Evolutionary conservation across 371 early-diverging fungal species (phyloP).

Genomic region (Rhizopus delemar): DNA sequence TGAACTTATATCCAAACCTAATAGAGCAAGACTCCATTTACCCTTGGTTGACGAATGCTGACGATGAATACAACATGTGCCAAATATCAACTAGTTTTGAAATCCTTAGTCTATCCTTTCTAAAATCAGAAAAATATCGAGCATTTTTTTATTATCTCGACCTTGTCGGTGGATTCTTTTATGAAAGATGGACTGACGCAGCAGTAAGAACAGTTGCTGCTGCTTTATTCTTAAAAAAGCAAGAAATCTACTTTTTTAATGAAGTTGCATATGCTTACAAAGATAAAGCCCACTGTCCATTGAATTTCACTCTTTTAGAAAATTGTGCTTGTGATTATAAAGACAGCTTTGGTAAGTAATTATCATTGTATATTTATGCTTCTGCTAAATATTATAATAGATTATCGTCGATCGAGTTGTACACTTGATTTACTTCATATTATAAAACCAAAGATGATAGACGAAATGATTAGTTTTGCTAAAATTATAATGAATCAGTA

Average conservation of each 20-base stretch:
- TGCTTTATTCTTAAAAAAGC: conserved; percentile 73
- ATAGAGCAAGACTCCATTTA: conserved; percentile 17
- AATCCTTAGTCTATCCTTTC: conserved; percentile 76
- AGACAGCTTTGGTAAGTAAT: conserved; percentile 29
- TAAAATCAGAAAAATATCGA: conserved; percentile 70
- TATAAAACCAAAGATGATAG: conserved; percentile 15
- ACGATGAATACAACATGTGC: conserved; percentile 61
- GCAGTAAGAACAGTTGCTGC: conserved; percentile 81
- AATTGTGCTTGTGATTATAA: conserved; percentile 37
- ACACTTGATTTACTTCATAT: conserved; percentile 23
- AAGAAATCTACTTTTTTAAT: conserved; percentile 89
- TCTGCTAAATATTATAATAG: conserved; percentile 8
- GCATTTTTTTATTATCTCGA: conserved; percentile 84
- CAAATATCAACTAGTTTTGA: conserved; percentile 71
- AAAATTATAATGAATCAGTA: conserved; percentile 4
- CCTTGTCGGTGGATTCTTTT: conserved; percentile 85
- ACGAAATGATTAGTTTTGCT: conserved; percentile 25
- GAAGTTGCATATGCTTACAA: conserved; percentile 75
- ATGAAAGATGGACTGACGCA: conserved; percentile 73
- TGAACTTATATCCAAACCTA: conserved; percentile 33
- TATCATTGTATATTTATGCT: too few relatives aligned
- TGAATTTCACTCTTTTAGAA: conserved; percentile 14
- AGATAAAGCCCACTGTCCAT: conserved; percentile 44
- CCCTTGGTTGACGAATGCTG: conserved; percentile 36
- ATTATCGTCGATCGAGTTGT: conserved; percentile 30